phyloP scores from a whole-genome alignment of 352 stramenopile species.

The Pythium grandisporangium region DNA sequence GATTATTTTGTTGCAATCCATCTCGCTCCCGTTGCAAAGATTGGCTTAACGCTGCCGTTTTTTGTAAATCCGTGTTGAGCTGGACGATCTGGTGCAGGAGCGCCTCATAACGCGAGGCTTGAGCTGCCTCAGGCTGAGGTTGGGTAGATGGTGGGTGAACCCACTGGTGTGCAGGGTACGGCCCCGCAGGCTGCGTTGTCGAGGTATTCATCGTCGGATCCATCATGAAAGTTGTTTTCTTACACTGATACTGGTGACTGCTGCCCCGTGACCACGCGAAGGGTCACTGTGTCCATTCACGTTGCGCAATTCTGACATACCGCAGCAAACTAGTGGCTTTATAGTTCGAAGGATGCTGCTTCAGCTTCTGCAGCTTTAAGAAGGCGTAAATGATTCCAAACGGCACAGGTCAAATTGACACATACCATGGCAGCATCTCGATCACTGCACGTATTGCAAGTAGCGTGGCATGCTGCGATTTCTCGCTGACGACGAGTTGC shows the following conservation, averaged over 20 bases:
- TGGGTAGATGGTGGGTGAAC: too few relatives aligned
- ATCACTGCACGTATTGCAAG: constrained; percentile 42
- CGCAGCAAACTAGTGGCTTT: too few relatives aligned
- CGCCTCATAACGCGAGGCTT: constrained; percentile 48
- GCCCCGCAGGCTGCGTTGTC: not conserved
- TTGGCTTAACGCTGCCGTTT: constrained; percentile 75
- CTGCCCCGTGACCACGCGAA: too few relatives aligned
- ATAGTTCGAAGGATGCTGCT: too few relatives aligned
- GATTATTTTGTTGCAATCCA: constrained; percentile 44
- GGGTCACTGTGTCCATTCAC: too few relatives aligned
- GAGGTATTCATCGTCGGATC: too few relatives aligned
- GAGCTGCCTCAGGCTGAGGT: not conserved
- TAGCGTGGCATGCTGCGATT: constrained; percentile 19
- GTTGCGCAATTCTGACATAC: too few relatives aligned
- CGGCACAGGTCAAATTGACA: constrained; percentile 39
- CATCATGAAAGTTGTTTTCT: too few relatives aligned
- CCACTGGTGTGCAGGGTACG: not conserved
- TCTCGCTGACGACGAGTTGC: constrained; percentile 30
- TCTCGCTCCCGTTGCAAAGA: constrained; percentile 71
- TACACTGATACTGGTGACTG: too few relatives aligned
- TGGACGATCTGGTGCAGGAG: constrained; percentile 78
- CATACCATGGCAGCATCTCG: constrained; percentile 36
- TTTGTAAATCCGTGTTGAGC: constrained; percentile 76
- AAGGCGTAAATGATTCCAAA: constrained; percentile 63
- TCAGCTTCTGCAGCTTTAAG: too few relatives aligned